Conservation (phyloP, 768 basidiomycete genomes). For the Mrakia frigida region DNA sequence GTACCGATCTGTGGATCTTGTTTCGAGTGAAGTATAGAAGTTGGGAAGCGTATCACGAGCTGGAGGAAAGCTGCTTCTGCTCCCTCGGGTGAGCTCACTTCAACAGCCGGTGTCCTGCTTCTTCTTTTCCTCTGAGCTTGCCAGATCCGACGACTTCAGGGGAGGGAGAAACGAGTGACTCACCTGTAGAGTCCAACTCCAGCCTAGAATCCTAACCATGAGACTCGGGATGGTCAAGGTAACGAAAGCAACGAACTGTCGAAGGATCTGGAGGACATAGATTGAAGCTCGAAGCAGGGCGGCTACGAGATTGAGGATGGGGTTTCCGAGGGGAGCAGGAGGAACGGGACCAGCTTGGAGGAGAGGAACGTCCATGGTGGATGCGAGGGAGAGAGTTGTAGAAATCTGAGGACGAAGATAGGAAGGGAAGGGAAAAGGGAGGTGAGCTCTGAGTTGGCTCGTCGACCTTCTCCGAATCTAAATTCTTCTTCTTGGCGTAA, state of each 20-base stretch:
- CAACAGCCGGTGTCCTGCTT: neutral
- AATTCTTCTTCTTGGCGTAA: neutral
- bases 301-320: constrained; percentile 17
- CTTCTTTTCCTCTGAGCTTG: neutral
- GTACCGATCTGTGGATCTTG: too few species aligned
- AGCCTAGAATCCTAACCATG: constrained; percentile 33
- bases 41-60: neutral
- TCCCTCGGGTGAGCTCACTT: neutral
- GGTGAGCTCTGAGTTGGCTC: neutral
- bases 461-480: neutral
- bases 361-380: neutral
- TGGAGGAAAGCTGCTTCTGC: neutral
- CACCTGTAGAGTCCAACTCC: constrained; percentile 55
- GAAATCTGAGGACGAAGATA: neutral
- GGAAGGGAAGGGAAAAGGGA: neutral
- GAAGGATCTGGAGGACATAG: constrained; percentile 40
- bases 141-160: neutral
- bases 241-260: constrained; percentile 60
- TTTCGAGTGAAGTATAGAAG: neutral
- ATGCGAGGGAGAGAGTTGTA: neutral
- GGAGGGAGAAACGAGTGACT: neutral
- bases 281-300: constrained; percentile 42
- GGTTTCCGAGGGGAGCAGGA: constrained; percentile 37
- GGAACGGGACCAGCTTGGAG: neutral
- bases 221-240: constrained; percentile 77